These are phyloP conservation scores for Aspergillus thermomutatus DNA, from an alignment of 2,329 filamentous ascomycete species.

Conservation along the genomic window DNA sequence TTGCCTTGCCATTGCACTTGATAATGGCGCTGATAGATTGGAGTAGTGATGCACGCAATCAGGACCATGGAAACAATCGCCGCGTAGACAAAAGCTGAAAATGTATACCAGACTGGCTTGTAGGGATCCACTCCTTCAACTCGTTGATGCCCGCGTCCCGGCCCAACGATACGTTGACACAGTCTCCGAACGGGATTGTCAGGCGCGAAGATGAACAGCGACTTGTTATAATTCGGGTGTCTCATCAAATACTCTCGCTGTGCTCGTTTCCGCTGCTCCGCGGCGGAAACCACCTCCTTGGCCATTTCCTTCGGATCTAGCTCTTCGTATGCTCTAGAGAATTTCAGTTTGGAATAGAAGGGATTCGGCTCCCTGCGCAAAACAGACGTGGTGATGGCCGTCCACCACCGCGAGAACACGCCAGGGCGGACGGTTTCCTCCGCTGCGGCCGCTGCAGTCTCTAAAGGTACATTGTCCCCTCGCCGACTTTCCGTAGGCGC, in stretches of 20 bases:
- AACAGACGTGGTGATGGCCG: constrained; percentile 54
- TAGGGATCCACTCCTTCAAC: constrained; percentile 89
- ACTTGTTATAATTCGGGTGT: constrained; percentile 88
- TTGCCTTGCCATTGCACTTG: constrained; percentile 57
- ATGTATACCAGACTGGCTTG: constrained; percentile 84
- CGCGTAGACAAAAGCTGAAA: constrained; percentile 90
- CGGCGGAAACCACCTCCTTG: constrained; percentile 80
- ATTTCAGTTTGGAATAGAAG: constrained; percentile 81
- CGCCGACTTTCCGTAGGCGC: constrained; percentile 25
- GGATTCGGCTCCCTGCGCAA: constrained; percentile 79
- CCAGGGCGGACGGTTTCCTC: constrained; percentile 53
- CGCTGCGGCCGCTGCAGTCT: constrained; percentile 25
- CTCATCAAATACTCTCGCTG: constrained; percentile 86
- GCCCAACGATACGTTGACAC: constrained; percentile 87
- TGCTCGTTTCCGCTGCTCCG: constrained; percentile 76
- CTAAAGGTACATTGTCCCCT: constrained; percentile 27
- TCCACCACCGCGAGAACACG: constrained; percentile 59
- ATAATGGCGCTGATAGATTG: constrained; percentile 90
- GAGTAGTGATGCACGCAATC: constrained; percentile 89
- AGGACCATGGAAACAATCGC: constrained; percentile 98
- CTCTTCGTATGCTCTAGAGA: constrained; percentile 68
- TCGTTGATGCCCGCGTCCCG: constrained; percentile 79
- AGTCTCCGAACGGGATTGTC: constrained; percentile 72
- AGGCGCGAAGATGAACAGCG: constrained; percentile 81
- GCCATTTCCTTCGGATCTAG: constrained; percentile 85